Conservation (phyloP, 441 rosid genomes). For the Macaranga tanarius region DNA sequence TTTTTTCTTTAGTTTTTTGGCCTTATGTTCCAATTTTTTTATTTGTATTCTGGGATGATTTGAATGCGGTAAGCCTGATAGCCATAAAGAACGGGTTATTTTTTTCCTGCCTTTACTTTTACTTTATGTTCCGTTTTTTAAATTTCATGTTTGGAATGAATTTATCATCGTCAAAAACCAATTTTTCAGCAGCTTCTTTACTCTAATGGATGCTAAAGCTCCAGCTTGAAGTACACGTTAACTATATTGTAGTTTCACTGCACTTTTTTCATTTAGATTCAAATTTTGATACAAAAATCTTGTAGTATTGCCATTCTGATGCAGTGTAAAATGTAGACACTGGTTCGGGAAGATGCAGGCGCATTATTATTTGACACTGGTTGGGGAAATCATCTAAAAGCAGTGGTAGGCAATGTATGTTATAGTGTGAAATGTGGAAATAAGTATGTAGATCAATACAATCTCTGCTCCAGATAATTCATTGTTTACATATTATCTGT, state of each 20-base stretch:
- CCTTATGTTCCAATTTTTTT: not conserved
- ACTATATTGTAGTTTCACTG: not conserved
- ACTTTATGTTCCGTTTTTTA: not conserved
- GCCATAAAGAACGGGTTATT: not conserved
- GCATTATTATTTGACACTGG: conserved; percentile 37
- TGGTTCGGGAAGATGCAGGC: not conserved
- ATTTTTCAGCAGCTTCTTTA: not conserved
- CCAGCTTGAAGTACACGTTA: not conserved
- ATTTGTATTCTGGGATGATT: not conserved
- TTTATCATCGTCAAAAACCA: not conserved
- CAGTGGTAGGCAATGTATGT: conserved; percentile 70
- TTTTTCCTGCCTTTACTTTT: not conserved
- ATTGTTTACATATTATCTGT: conserved; percentile 30
- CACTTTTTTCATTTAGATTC: not conserved
- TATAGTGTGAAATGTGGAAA: conserved; percentile 43
- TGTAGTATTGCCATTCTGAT: not conserved
- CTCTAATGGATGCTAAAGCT: not conserved
- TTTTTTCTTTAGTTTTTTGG: not conserved
- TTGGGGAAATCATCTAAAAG: conserved; percentile 73
- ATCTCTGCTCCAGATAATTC: no score
- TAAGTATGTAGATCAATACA: conserved; percentile 32
- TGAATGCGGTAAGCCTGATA: not conserved
- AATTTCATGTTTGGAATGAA: not conserved
- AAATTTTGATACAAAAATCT: not conserved
- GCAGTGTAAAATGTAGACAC: no score